Evolutionary conservation across 805 yeast species (phyloP).

Genomic region (Jamesozyma piceae): DNA sequence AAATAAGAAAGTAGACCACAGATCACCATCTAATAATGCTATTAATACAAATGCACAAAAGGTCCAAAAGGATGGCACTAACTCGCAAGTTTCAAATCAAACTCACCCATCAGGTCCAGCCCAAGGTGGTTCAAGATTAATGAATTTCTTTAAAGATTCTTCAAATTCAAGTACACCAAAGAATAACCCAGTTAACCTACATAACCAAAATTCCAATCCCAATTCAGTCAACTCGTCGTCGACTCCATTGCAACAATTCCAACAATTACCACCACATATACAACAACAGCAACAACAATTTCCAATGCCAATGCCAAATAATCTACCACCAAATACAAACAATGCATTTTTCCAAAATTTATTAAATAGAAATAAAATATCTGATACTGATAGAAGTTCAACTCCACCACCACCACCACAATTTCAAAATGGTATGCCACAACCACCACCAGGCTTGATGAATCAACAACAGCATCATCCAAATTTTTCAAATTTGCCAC

Average conservation of each 20-base stretch:
- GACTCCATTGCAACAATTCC: too few species aligned
- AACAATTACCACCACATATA: not conserved
- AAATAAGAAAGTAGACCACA: too few species aligned
- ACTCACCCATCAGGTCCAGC: too few species aligned
- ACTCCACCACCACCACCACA: constrained; percentile 4
- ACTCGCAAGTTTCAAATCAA: too few species aligned
- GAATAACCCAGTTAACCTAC: not conserved
- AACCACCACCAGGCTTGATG: constrained; percentile 7
- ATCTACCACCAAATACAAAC: constrained; percentile 14
- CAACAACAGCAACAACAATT: too few species aligned
- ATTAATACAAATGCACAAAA: too few species aligned
- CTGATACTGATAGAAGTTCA: too few species aligned
- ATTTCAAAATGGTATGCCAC: not conserved
- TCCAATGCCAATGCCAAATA: constrained; percentile 1
- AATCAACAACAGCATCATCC: not conserved
- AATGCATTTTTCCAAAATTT: constrained; percentile 26
- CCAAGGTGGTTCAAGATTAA: constrained; percentile 24
- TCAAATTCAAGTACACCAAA: too few species aligned
- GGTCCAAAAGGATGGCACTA: too few species aligned
- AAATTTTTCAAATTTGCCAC: constrained; percentile 4
- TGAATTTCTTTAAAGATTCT: constrained; percentile 26
- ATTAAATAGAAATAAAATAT: constrained; percentile 21
- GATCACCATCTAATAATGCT: too few species aligned
- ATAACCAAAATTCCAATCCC: constrained; percentile 1
- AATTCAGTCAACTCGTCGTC: too few species aligned